Evolutionary conservation across 2,329 filamentous ascomycete genomes (phyloP), one percentile per base, ranked within the genome.

Genomic region (Aspergillus sp.): DNA sequence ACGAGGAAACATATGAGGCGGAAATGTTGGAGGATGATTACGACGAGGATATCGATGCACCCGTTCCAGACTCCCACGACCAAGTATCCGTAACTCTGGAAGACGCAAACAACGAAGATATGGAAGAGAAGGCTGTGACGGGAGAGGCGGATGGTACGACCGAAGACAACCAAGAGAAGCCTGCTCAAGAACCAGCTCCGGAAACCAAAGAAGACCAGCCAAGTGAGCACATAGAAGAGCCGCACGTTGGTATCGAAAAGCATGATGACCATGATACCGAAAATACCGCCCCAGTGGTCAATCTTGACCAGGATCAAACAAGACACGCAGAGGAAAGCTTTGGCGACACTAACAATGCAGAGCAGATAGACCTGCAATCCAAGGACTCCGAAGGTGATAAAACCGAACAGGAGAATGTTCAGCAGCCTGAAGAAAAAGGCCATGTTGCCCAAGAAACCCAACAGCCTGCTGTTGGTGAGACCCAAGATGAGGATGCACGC

Each of bases 21-120:
- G 66, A 68, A 39, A 69, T 70, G 66, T 44, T 63, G 27, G 66
- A 68, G 40, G 62, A 65, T 30, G 67, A 68, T 36, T 64, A 63
- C 30, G 61, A 60, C 39, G 62, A 66, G 46, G 56, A 62, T 38
- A 55, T 58, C 33, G 61, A 65, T 50, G 57, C 57, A 27, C 52
- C 60, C 3, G 52, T 64, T 11, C 56, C 55, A 7, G 50, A 52
- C 31, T 45, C 50, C 7, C 47, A 54, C 13, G 44, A 51, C 29
- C 51, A 59, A 36, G 37, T 13, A 13, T 37, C 47, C 6, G 9
- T 27, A 6, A 41, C 32, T 33, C 42, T 36, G 38, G 47, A 49
- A 34, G 19, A 48, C 7, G 40, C 33, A 32, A 32, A 47, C 27
- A 42, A 39, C n/a, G 41, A 46, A 27, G 41, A 35, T 27, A 26